Conservation (phyloP, 2,329 filamentous ascomycete genomes). For the Fusarium irregulare region DNA sequence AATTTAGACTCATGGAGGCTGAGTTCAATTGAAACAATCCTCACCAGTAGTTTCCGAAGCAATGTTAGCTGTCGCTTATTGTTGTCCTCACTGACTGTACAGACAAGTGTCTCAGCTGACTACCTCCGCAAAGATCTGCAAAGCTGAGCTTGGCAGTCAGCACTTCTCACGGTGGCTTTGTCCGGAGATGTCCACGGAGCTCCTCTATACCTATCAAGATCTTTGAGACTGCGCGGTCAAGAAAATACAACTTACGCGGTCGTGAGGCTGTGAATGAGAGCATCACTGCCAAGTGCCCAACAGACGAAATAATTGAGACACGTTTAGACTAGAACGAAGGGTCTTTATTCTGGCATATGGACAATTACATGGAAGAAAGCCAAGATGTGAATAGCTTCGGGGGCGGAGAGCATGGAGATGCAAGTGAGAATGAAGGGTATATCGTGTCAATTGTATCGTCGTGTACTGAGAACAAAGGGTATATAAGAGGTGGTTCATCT, state of each 20-base stretch:
- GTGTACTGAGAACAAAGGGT: fast-evolving
- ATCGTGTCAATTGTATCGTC: background rate
- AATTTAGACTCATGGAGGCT: background rate
- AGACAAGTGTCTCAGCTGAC: background rate
- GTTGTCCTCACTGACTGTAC: background rate
- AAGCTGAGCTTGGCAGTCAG: conserved; percentile 14
- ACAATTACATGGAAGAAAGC: fast-evolving
- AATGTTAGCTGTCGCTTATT: fast-evolving
- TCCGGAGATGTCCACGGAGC: conserved; percentile 9
- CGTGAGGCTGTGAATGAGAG: background rate
- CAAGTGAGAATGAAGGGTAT: background rate
- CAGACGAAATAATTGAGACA: background rate
- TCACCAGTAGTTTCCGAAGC: fast-evolving
- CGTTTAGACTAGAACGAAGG: no score
- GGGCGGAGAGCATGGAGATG: background rate
- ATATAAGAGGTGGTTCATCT: background rate
- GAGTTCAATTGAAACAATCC: background rate
- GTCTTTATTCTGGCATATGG: no score
- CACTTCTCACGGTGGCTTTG: background rate
- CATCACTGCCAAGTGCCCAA: background rate
- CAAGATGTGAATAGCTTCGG: background rate
- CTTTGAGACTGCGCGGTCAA: background rate
- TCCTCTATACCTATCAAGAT: background rate
- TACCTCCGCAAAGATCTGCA: background rate
- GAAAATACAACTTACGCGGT: background rate